Evolutionary conservation across 2,329 filamentous ascomycete species (phyloP).

Genomic region (Penicillium nordicum): DNA sequence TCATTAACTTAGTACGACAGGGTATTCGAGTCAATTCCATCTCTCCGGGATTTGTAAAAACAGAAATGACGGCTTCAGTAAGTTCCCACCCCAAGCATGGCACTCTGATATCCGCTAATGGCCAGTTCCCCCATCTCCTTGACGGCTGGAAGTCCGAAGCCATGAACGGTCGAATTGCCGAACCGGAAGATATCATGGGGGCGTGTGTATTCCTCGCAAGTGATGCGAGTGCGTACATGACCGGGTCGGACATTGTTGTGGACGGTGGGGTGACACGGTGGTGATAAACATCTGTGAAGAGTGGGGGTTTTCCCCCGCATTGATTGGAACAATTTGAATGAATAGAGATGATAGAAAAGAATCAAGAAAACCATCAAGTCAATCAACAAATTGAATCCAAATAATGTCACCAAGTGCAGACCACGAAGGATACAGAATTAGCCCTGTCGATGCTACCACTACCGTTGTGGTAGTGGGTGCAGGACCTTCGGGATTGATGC

Average conservation of each 20-base stretch:
- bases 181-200: conserved; percentile 51
- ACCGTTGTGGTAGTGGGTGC: conserved; percentile 42
- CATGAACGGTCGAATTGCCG: conserved; percentile 48
- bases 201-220: conserved; percentile 50
- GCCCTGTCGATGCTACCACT: conserved; percentile 16
- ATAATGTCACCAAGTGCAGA: conserved; percentile 31
- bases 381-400: background rate
- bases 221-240: conserved; percentile 48
- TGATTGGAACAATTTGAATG: background rate
- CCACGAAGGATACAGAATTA: conserved; percentile 25
- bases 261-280: conserved; percentile 45
- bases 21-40: conserved; percentile 45
- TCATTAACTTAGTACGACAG: conserved; percentile 16
- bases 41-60: conserved; percentile 41
- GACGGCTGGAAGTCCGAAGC: conserved; percentile 51
- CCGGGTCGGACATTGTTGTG: conserved; percentile 46
- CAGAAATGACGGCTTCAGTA: conserved; percentile 35
- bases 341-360: background rate
- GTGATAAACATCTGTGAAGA: conserved; percentile 20
- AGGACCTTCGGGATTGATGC: conserved; percentile 46
- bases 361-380: background rate
- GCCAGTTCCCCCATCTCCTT: conserved; percentile 46
- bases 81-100: conserved; percentile 2
- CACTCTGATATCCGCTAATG: background rate
- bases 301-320: conserved; percentile 13